Evolutionary conservation across 352 stramenopile genomes (phyloP).

Genomic region (Albugo candida): DNA sequence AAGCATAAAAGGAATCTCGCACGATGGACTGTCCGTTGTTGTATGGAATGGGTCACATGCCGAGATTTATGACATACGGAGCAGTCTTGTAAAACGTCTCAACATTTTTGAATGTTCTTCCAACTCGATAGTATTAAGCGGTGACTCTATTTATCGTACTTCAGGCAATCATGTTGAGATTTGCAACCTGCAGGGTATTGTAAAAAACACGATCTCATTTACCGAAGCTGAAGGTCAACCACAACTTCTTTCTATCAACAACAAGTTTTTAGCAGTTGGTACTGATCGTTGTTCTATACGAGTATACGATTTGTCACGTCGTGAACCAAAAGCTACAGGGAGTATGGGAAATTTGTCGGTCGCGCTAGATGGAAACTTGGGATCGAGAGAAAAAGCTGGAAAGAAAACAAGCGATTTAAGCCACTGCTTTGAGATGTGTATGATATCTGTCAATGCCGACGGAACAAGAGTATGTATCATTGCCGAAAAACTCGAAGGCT

Average conservation of each 20-base stretch:
- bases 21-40: slow-evolving; percentile 52
- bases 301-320: slow-evolving; percentile 70
- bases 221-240: slow-evolving; percentile 79
- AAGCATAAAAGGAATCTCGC: slow-evolving; percentile 64
- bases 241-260: slow-evolving; percentile 64
- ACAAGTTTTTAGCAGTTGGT: slow-evolving; percentile 78
- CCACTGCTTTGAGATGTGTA: slow-evolving; percentile 24
- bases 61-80: slow-evolving; percentile 73
- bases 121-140: slow-evolving; percentile 45
- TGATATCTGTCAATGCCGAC: slow-evolving; percentile 68
- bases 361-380: slow-evolving; percentile 9
- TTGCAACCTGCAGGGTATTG: slow-evolving; percentile 68
- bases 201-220: slow-evolving; percentile 80
- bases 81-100: slow-evolving; percentile 22
- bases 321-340: slow-evolving; percentile 73
- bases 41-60: slow-evolving; percentile 73
- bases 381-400: neutral
- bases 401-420: slow-evolving; percentile 22
- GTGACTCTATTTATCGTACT: slow-evolving; percentile 78
- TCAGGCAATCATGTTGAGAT: slow-evolving; percentile 74
- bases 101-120: slow-evolving; percentile 64
- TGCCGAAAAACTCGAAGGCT: slow-evolving; percentile 47
- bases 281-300: slow-evolving; percentile 75
- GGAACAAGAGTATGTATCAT: slow-evolving; percentile 81
- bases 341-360: slow-evolving; percentile 61